phyloP scores from a whole-genome alignment of 2,329 filamentous ascomycete genomes.

The Stagonosporopsis tanaceti region DNA sequence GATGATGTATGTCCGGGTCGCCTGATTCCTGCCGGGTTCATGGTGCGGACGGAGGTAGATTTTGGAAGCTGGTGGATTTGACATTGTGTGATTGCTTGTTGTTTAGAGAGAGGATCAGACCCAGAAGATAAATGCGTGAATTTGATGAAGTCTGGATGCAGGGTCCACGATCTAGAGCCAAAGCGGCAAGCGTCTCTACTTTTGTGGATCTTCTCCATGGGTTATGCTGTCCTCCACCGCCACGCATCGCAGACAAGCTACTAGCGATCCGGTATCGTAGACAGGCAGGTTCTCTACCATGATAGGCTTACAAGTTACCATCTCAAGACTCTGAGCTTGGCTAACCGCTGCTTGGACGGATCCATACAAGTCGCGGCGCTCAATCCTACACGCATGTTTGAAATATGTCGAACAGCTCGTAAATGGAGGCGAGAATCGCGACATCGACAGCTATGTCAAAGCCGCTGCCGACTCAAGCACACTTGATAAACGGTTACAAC shows the following conservation, averaged over 20 bases:
- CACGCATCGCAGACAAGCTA: not conserved
- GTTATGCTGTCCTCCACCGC: conserved; percentile 1
- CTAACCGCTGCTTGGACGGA: not conserved
- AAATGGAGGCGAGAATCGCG: too few species aligned
- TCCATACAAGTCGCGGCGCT: not conserved
- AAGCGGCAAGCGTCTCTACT: not conserved
- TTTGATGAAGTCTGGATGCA: conserved; percentile 22
- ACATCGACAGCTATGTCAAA: not conserved
- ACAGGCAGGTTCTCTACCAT: not conserved
- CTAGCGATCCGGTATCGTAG: not conserved
- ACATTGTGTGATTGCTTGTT: conserved; percentile 11
- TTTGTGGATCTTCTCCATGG: conserved; percentile 1
- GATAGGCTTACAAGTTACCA: not conserved
- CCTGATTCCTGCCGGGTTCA: conserved; percentile 29
- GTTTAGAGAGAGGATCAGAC: not conserved
- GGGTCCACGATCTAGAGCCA: conserved; percentile 9
- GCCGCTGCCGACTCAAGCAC: too few species aligned
- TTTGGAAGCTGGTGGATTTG: conserved; percentile 26
- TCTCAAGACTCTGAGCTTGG: not conserved
- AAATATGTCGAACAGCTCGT: too few species aligned
- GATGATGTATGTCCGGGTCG: conserved; percentile 59
- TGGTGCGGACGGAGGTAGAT: conserved; percentile 37
- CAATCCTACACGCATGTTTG: too few species aligned
- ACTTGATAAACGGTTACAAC: not conserved
- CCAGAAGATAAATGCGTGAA: conserved; percentile 13